Evolutionary conservation across 768 basidiomycete genomes (phyloP).

Genomic region (Psilocybe azurescens): DNA sequence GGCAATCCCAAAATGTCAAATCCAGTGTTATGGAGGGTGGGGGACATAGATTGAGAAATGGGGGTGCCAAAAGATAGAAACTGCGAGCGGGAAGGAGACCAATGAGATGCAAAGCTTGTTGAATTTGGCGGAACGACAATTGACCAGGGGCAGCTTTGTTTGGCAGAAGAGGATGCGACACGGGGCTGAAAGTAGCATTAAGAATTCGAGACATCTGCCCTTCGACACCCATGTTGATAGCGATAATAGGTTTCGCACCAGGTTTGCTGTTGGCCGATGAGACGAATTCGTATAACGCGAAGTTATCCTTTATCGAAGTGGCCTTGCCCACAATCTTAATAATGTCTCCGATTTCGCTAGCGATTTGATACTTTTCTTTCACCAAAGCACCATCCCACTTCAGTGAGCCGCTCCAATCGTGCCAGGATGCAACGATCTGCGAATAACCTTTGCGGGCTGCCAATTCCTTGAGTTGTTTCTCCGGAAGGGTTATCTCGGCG

Average conservation of each 20-base stretch:
- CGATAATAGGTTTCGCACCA: constrained; percentile 81
- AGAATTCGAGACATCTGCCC: constrained; percentile 93
- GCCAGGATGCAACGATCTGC: constrained; percentile 91
- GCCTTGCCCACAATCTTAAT: constrained; percentile 94
- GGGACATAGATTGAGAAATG: constrained; percentile 89
- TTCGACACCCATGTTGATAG: constrained; percentile 90
- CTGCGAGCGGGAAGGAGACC: constrained; percentile 76
- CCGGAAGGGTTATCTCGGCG: constrained; percentile 81
- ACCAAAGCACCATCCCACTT: constrained; percentile 77
- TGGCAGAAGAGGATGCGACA: constrained; percentile 90
- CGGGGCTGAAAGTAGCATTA: constrained; percentile 85
- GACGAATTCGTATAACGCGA: constrained; percentile 77
- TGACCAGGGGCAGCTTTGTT: constrained; percentile 92
- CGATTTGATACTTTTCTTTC: constrained; percentile 71
- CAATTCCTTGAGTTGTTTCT: constrained; percentile 64
- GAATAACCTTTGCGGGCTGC: constrained; percentile 69
- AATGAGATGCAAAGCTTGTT: constrained; percentile 78
- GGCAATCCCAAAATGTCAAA: constrained; percentile 85
- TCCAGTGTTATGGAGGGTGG: constrained; percentile 90
- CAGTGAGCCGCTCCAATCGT: constrained; percentile 89
- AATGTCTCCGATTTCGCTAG: constrained; percentile 78
- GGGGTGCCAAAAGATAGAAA: constrained; percentile 91
- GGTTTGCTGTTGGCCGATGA: constrained; percentile 45
- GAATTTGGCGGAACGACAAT: constrained; percentile 86
- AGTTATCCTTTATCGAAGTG: constrained; percentile 74